Base-by-base conservation (phyloP, 2,329 filamentous ascomycete species). In the Eurotiales sp. region DNA sequence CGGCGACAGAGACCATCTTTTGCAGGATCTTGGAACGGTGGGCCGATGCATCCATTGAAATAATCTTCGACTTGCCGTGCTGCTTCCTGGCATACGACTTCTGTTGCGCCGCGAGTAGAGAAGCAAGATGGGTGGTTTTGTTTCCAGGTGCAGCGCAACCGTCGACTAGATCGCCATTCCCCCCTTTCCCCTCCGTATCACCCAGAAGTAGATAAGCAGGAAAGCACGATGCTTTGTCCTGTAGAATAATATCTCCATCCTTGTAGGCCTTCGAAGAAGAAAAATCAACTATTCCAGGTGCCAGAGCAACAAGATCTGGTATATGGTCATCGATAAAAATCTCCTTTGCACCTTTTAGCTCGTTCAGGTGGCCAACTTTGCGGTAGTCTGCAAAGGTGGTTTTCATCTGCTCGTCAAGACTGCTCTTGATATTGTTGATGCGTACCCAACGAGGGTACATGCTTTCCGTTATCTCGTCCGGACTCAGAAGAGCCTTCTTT, bases 181-280 rank as follows among this genome's bases (percentile, higher is more conserved):
- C 39, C 59, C 64, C 67, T 17, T 30, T 11, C 19, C 27, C 39
- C 57, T 86, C 81, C 52, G 81, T 75, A 8, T 82, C 73, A 0
- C 72, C 73, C 46, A 95, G 78, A 0, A 99, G 75, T 2, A 99
- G 76, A 64, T 93, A 93, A 0, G 92, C 93, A 0, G 93, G 93
- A 63, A 99, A 96, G 65, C 93, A 99, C 0, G 91, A 96, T 0
- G 93, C 92, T 69, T 96, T 97, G 64, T 97, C 93, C 67, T 99
- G 93, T 21, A 97, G 75, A 54, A 97, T 96, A 48, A 97, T 82
- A 42, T 84, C 80, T 1, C 92, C 92, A 1, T 79, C 75, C 12
- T 74, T 79, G 68, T 97, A 97, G 0, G 90, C 86, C 12, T 79
- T 71, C 7, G 83, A 85, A 55, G 84, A 86, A 17, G 83, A 85